Conservation (phyloP, 2,329 filamentous ascomycete species). For the Aspergillus candidus region DNA sequence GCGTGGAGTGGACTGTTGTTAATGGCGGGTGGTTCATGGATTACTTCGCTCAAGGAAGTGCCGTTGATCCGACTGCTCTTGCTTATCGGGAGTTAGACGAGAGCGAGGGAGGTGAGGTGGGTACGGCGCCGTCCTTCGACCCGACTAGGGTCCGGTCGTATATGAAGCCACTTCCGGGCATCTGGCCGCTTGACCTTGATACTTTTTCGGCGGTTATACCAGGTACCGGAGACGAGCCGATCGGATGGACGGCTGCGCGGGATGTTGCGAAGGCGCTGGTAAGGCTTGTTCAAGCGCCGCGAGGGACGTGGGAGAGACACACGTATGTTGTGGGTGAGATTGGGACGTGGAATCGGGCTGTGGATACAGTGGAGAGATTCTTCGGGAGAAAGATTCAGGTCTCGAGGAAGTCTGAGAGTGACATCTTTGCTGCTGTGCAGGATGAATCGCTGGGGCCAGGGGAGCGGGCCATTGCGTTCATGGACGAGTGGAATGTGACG, state of each 20-base stretch:
- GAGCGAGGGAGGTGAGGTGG: no score
- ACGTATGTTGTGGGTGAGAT: not conserved
- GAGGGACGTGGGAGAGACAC: not conserved
- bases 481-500: no score
- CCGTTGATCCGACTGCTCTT: no score
- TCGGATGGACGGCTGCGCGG: slow-evolving; percentile 13
- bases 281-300: not conserved
- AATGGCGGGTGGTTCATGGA: slow-evolving; percentile 16
- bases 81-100: no score
- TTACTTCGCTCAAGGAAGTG: slow-evolving; percentile 8
- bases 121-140: no score
- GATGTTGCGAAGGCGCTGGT: slow-evolving; percentile 13
- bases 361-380: not conserved
- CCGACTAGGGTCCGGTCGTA: not conserved
- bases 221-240: slow-evolving; percentile 14
- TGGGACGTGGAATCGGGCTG: slow-evolving; percentile 3
- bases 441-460: no score
- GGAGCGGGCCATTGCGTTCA: no score
- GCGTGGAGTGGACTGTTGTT: slow-evolving; percentile 15
- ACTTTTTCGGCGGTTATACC: slow-evolving; percentile 5
- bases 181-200: slow-evolving; percentile 11
- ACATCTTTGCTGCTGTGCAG: no score
- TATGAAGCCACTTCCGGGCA: slow-evolving; percentile 1
- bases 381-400: not conserved
- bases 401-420: no score